Evolutionary conservation across 2,329 filamentous ascomycete species (phyloP), one percentile per base, ranked within the genome.

Genomic region (Sporothrix brunneoviolacea): DNA sequence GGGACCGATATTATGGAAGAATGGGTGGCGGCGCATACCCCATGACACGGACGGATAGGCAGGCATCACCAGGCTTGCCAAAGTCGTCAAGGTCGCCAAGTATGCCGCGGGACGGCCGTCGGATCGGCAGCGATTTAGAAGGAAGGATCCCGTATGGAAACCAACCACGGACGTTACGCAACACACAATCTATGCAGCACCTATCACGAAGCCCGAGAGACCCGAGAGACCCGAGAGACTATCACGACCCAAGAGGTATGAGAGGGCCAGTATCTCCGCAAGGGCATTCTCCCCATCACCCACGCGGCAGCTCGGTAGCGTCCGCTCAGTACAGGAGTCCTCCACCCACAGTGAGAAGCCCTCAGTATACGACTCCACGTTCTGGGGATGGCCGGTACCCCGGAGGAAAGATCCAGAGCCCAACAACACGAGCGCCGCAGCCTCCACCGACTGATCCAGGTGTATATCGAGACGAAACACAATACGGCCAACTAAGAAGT

Each of bases 151-250:
- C 44, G n/a, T 47, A 47, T 35, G 44, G 44, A 7, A 47, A 47
- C 42, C 49, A 12, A 16, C 16, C 24, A 2, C 40, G 16, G 15
- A 9, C 9, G 0, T 28, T 52, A 27, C 44, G 44, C 9, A 41
- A 24, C n/a, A 43, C 44, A 5, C 30, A 41, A 24, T 54, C 52
- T 2, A 51, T 54, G 52, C 52, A 54, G 28, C 44, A 54, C 21
- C 48, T 54, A 16, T 38, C 52, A 13, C 43, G 39, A 13, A 24
- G 35, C 16, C 22, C 39, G 10, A 30, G 43, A 32, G 48, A 54
- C 19, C 24, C n/a, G 24, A 6, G 4, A 16, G 3, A 7, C 2
- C 18, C 36, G 5, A 4, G 9, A 10, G 33, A 36, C 9, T n/a
- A n/a, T n/a, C 21, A 28, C 12, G 22, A 30, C 4, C 16, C n/a